phyloP scores from a whole-genome alignment of 768 basidiomycete species.

The Serendipita vermifera region DNA sequence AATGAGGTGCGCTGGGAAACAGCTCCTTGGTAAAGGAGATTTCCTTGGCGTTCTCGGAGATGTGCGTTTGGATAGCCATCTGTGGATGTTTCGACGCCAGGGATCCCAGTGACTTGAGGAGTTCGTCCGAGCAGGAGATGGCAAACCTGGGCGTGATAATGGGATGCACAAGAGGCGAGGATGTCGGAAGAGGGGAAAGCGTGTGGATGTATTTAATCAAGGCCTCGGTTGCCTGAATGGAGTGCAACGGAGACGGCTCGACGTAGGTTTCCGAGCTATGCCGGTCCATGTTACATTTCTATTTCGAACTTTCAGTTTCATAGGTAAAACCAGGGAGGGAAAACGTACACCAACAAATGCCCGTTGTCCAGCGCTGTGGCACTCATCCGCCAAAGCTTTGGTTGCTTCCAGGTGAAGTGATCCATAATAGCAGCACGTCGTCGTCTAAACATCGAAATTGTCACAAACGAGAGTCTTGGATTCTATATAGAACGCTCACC shows the following conservation, averaged over 20 bases:
- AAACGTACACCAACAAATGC: constrained; percentile 69
- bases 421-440: constrained; percentile 87
- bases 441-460: constrained; percentile 45
- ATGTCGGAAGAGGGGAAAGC: constrained; percentile 25
- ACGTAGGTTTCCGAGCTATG: constrained; percentile 55
- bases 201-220: constrained; percentile 59
- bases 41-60: constrained; percentile 73
- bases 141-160: constrained; percentile 95
- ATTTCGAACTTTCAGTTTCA: neutral
- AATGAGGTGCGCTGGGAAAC: constrained; percentile 52
- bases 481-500: constrained; percentile 33
- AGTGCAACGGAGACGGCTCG: constrained; percentile 45
- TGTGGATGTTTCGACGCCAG: constrained; percentile 45
- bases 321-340: neutral
- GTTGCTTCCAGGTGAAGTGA: constrained; percentile 70
- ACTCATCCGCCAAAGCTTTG: constrained; percentile 55
- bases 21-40: constrained; percentile 48
- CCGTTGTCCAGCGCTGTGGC: constrained; percentile 45
- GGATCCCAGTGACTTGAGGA: constrained; percentile 47
- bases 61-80: constrained; percentile 82
- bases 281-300: constrained; percentile 89
- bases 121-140: constrained; percentile 65
- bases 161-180: constrained; percentile 64
- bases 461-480: constrained; percentile 12
- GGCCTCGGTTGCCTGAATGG: constrained; percentile 46